Percentiles rank a stretch among this genome's conserved stretches.
Conservation (phyloP, 441 rosid species). For the Rhodomyrtus psidioides region DNA sequence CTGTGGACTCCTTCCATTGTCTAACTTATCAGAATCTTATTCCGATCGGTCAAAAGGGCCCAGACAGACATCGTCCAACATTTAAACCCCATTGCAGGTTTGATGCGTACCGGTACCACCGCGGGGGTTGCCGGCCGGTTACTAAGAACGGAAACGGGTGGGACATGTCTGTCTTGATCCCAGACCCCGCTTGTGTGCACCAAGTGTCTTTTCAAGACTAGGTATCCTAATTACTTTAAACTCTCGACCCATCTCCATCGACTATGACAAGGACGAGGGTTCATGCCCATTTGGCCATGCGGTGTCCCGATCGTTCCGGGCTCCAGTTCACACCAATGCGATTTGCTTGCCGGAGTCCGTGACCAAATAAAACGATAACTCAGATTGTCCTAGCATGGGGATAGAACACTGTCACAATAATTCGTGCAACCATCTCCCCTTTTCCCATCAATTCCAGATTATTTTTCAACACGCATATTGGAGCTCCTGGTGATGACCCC, state of each 20-base stretch:
- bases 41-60: background rate
- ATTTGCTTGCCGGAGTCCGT: background rate
- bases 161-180: background rate
- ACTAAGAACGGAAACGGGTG: background rate
- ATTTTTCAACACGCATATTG: too few species aligned
- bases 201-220: background rate
- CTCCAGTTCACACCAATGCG: background rate
- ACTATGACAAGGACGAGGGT: background rate
- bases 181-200: background rate
- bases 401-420: too few species aligned
- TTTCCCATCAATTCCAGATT: too few species aligned
- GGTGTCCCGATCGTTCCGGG: background rate
- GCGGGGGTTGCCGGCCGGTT: too few species aligned
- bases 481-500: background rate
- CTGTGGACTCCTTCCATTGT: background rate
- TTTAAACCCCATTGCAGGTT: background rate
- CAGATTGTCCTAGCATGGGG: background rate
- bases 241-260: background rate
- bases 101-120: background rate
- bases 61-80: background rate
- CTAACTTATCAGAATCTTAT: too few species aligned
- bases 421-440: too few species aligned
- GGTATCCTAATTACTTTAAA: background rate
- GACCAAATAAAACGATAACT: background rate
- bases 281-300: background rate